Evolutionary conservation across 169 alveolate genomes (phyloP).

Genomic region (Plasmodium coatneyi): DNA sequence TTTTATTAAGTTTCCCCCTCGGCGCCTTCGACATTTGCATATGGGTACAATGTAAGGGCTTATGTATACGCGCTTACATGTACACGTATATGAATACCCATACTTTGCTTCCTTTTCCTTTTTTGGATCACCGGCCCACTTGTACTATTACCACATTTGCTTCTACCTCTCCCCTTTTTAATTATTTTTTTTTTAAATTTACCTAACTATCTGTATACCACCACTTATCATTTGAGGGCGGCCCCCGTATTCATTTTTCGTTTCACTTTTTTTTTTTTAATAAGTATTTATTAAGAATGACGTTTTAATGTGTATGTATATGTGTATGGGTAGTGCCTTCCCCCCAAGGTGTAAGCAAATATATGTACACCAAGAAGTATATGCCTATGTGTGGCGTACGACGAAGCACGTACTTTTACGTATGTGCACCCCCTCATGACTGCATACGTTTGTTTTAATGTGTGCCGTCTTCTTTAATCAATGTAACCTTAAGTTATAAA

Average conservation of each 20-base stretch:
- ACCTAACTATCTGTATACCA: constrained; percentile 13
- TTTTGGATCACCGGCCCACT: background rate
- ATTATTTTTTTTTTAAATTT: constrained; percentile 53
- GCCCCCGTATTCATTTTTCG: constrained; percentile 7
- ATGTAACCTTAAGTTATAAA: constrained; percentile 32
- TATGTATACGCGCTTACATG: background rate
- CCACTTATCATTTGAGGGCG: constrained; percentile 22
- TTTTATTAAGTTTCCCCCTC: background rate
- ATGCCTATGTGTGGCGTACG: background rate
- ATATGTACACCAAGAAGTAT: background rate
- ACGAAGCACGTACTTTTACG: background rate
- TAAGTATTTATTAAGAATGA: constrained; percentile 8
- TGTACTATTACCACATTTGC: background rate
- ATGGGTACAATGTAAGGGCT: background rate
- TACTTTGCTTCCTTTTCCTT: background rate
- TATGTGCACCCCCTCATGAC: background rate
- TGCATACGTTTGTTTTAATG: constrained; percentile 3
- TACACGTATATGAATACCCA: background rate
- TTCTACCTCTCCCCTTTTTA: constrained; percentile 12
- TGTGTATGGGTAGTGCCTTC: background rate
- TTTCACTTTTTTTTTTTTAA: constrained; percentile 27
- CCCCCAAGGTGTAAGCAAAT: background rate
- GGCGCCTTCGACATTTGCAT: background rate
- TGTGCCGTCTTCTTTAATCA: constrained; percentile 17
- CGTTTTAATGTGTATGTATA: constrained; percentile 1